Base-by-base conservation (phyloP, 495 filamentous ascomycete species). In the Hypoxylon subgilvum region DNA sequence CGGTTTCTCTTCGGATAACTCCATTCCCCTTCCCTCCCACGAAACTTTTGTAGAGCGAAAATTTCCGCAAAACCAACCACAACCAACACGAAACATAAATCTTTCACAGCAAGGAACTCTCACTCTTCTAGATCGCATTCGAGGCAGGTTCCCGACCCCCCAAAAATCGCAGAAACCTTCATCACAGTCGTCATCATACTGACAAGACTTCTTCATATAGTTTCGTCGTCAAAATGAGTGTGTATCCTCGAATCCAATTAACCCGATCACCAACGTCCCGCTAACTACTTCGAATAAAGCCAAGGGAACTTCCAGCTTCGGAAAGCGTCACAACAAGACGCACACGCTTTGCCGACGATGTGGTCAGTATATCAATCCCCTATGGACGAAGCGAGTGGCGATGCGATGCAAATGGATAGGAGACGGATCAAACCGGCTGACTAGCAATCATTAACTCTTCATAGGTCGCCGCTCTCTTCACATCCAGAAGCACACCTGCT, bases 341-440 rank as follows among this genome's bases (percentile, higher is more conserved):
- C 94, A 98, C 85, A 94, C 90, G 69, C 85, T 98, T 76, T 98
- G 94, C 90, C 87, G 95, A 84, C 95, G 94, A 79, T 98, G 94
- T 88, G 94, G 94, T 96, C 76, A 83, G 89, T 83, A 50, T 40
- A 49, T 57, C 42, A 41, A 36, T 17, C 6, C 14, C 43, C 14
- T 43, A 42, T 2, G 17, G 51, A 65, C 28, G 25, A 41, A 36
- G 6, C 19, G 16, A 17, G 13, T 32, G 17, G 9, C 40, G 18
- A 13, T 30, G 18, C 16, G 16, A 19, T 38, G 22, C 42, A 39
- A 10, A 47, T n/a, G n/a, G n/a, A 48, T 52, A 4, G 43, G 41
- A 34, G 8, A 25, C 10, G 25, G 21, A 49, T 25, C 10, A 34
- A 53, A 52, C 42, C 72, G 59, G 73, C 61, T 66, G 30, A 52